Conservation (phyloP, 2,329 filamentous ascomycete species). For the Fusarium camptoceras region DNA sequence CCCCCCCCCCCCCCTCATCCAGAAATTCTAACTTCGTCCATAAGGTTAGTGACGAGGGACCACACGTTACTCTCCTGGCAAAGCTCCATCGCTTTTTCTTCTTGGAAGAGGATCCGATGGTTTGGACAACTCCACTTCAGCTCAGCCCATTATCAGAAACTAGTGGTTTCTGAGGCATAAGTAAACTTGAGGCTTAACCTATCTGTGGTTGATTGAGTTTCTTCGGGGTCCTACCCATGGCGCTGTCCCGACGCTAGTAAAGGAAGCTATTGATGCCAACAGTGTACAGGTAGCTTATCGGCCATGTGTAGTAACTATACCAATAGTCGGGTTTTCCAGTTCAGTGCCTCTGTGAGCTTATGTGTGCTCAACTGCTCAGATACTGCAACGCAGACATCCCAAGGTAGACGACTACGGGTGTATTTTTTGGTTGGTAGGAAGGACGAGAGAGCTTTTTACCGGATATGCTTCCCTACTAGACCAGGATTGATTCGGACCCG, state of each 20-base stretch:
- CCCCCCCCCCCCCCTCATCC: too few species aligned
- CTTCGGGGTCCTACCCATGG: background rate
- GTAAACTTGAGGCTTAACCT: background rate
- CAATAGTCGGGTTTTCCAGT: background rate
- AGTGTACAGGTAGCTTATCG: background rate
- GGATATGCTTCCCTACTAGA: background rate
- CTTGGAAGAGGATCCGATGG: background rate
- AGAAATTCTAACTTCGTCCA: background rate
- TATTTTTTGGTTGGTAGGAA: background rate
- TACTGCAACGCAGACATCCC: background rate
- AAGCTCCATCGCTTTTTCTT: background rate
- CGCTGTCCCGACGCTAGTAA: slow-evolving; percentile 3
- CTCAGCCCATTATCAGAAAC: slow-evolving; percentile 3
- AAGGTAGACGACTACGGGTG: background rate
- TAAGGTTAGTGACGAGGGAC: background rate
- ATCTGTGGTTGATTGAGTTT: slow-evolving; percentile 2
- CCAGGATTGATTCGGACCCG: slow-evolving; percentile 4
- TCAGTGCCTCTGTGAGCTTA: background rate
- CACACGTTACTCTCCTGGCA: background rate
- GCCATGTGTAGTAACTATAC: background rate
- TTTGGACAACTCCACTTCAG: slow-evolving; percentile 11
- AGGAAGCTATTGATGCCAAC: background rate
- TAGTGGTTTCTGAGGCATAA: background rate
- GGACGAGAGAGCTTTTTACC: background rate
- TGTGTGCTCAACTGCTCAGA: background rate